Percentiles rank a stretch among this genome's conserved stretches.
These are phyloP conservation scores for Chenopodium suecicum DNA, from an alignment of 148 eudicot species.

Conservation along the genomic window DNA sequence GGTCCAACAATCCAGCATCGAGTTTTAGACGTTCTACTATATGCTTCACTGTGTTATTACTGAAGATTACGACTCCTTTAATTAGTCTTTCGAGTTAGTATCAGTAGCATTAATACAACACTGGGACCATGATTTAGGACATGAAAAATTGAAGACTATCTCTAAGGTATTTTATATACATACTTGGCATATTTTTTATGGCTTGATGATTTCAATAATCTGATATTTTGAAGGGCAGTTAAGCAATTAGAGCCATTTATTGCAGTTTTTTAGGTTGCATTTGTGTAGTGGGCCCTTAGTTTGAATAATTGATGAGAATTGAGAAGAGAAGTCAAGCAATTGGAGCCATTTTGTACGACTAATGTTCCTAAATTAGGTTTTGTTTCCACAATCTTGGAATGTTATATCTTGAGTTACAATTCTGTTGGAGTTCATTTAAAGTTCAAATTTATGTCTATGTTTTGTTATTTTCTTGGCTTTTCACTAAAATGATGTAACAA, in stretches of 20 bases:
- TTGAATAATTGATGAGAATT: conserved; percentile 11
- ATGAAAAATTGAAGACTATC: background rate
- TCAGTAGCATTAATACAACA: conserved; percentile 5
- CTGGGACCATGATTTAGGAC: conserved; percentile 6
- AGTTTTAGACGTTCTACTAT: background rate
- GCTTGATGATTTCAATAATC: background rate
- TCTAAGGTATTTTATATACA: background rate
- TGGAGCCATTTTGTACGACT: conserved; percentile 10
- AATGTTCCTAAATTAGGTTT: conserved; percentile 8
- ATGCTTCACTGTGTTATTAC: background rate
- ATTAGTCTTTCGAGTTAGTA: conserved; percentile 3
- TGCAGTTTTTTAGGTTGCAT: conserved; percentile 18
- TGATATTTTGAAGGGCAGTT: conserved; percentile 19
- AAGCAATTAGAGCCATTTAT: conserved; percentile 22
- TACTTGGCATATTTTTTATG: background rate
- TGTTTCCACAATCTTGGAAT: conserved; percentile 21
- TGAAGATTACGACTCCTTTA: background rate
- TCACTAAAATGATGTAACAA: background rate
- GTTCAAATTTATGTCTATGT: background rate
- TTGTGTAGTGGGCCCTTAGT: conserved; percentile 22
- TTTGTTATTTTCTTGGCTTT: background rate
- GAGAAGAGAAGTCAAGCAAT: conserved; percentile 11
- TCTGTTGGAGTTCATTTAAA: conserved; percentile 4
- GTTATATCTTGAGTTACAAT: background rate
- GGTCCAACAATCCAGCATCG: conserved; percentile 25